Percentiles rank a stretch among this genome's conserved stretches.
Evolutionary conservation across 1,284 basidiomycete genomes (phyloP).

Genomic region (Leccinum proliferum): DNA sequence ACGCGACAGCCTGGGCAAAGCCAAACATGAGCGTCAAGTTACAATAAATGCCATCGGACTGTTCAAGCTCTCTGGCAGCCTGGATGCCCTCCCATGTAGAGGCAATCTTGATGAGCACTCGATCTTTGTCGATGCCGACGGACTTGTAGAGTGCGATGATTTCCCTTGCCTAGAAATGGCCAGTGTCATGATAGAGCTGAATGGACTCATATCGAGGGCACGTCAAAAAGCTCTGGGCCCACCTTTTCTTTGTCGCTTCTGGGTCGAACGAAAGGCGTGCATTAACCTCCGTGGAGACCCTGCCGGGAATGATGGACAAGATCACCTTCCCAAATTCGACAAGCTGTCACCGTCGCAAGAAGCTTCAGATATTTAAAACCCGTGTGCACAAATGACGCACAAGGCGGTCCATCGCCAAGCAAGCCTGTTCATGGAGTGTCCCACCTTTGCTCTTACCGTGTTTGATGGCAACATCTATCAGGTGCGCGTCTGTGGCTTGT

Average conservation of each 20-base stretch:
- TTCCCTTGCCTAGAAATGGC: constrained; percentile 67
- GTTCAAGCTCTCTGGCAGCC: constrained; percentile 92
- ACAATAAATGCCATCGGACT: constrained; percentile 91
- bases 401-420: constrained; percentile 82
- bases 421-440: constrained; percentile 63
- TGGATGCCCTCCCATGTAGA: constrained; percentile 99
- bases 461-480: constrained; percentile 81
- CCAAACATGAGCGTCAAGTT: constrained; percentile 98
- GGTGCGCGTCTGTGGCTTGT: constrained; percentile 75
- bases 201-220: background rate
- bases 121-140: constrained; percentile 85
- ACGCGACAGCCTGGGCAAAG: constrained; percentile 95
- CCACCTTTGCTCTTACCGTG: constrained; percentile 81
- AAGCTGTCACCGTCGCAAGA: constrained; percentile 43
- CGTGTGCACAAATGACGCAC: constrained; percentile 35
- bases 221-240: background rate
- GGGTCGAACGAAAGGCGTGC: constrained; percentile 95
- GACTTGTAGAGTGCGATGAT: constrained; percentile 93
- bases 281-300: constrained; percentile 98
- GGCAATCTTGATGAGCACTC: constrained; percentile 97
- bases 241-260: constrained; percentile 84
- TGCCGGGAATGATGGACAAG: constrained; percentile 90
- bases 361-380: background rate
- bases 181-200: background rate
- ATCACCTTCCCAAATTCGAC: constrained; percentile 97